Conservation (phyloP, 2,329 filamentous ascomycete genomes). For the Colletotrichum liaoningense region DNA sequence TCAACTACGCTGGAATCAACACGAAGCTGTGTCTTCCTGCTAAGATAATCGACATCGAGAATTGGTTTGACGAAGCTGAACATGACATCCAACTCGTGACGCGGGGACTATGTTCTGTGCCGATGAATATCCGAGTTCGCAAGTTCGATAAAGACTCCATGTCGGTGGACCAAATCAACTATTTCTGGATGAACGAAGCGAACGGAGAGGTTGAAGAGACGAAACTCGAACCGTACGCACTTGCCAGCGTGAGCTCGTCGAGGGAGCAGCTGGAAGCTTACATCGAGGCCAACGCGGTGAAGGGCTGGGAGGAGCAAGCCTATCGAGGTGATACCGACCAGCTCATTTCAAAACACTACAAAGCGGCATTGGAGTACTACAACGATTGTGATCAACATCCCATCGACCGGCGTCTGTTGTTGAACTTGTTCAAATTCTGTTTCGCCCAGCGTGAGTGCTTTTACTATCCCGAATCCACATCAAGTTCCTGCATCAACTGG, state of each 20-base stretch:
- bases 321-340: conserved; percentile 4
- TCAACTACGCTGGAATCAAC: conserved; percentile 52
- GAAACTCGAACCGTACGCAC: conserved; percentile 52
- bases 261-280: conserved; percentile 49
- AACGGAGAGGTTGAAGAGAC: conserved; percentile 41
- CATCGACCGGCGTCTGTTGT: conserved; percentile 50
- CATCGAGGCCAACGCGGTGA: conserved; percentile 39
- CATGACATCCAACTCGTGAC: conserved; percentile 48
- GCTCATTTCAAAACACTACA: conserved; percentile 38
- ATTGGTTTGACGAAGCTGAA: conserved; percentile 44
- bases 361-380: conserved; percentile 38
- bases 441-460: conserved; percentile 58
- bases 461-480: not conserved
- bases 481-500: not conserved
- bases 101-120: conserved; percentile 49
- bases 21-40: conserved; percentile 49
- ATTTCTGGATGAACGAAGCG: conserved; percentile 49
- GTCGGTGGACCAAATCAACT: conserved; percentile 50
- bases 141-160: conserved; percentile 48
- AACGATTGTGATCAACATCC: not conserved
- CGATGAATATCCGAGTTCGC: conserved; percentile 54
- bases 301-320: conserved; percentile 14
- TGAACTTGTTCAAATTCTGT: conserved; percentile 56
- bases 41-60: conserved; percentile 53
- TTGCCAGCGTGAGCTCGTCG: conserved; percentile 50